Percentiles rank a stretch among this genome's conserved stretches.
Conservation (phyloP, 2,329 filamentous ascomycete species). For the Epichloe sp. region DNA sequence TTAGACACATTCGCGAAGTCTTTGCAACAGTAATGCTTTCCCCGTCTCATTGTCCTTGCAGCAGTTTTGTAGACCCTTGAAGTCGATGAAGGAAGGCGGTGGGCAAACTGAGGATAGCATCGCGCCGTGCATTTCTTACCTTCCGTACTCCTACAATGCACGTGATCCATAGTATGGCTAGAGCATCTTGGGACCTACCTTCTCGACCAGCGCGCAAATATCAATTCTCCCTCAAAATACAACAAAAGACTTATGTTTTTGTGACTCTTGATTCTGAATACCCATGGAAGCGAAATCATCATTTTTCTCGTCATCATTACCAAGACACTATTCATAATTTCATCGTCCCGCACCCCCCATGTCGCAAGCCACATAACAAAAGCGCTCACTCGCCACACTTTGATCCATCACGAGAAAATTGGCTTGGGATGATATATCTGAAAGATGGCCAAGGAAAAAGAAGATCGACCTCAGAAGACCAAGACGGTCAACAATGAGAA, state of each 20-base stretch:
- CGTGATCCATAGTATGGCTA: neutral
- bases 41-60: too few species aligned
- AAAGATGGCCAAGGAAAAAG: neutral
- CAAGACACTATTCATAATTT: neutral
- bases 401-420: neutral
- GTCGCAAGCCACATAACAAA: neutral
- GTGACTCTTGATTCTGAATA: too few species aligned
- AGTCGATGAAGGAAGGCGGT: too few species aligned
- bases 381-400: neutral
- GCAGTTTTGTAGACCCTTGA: too few species aligned
- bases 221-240: neutral
- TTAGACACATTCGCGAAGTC: too few species aligned
- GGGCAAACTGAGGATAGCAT: neutral
- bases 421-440: neutral
- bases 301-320: neutral
- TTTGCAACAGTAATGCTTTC: too few species aligned
- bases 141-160: neutral
- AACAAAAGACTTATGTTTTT: neutral
- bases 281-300: too few species aligned
- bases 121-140: neutral
- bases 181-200: neutral
- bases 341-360: neutral
- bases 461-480: neutral
- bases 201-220: neutral
- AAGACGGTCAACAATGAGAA: neutral